Base-by-base conservation (phyloP, 1,139 yeast species). In the Protomyces arabidopsidicola region DNA sequence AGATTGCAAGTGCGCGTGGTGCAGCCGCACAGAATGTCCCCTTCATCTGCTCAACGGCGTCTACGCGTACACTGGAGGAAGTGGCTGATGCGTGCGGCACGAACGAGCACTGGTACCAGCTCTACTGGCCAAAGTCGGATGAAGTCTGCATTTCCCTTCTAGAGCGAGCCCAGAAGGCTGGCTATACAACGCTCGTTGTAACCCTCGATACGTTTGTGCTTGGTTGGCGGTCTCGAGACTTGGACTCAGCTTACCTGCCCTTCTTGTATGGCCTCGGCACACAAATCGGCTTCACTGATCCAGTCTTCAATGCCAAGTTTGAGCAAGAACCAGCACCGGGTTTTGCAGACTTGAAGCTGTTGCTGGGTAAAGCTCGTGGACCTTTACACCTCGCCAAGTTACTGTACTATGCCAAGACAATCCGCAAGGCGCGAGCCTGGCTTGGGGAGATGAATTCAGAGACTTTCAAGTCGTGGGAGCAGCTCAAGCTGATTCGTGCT, bases 211-310 rank as follows among this genome's bases (percentile, higher is more conserved):
- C 73, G 6, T 70, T 67, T 56, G 66, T 67, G 12, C 65, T 71
- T 10, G 73, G 73, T 14, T 71, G 71, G 72, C 66, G 73, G 31
- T 73, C 73, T 6, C 66, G 71, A 12, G 73, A 71, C 53, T 65
- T 71, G 36, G 70, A 71, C 56, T 69, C 68, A 34, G 69, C 66
- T 10, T 71, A 71, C 53, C 68, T 70, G 53, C 73, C 73, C 14
- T 71, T 71, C 54, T 50, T 71, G 35, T 69, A 70, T 63, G 68
- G 71, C 48, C 67, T 68, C 35, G 72, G 73, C 53, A 64, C 69
- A 18, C 72, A 70, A 10, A 66, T 71, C 24, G 73, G 73, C 45
- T 67, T 70, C 14, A 65, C 69, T 18, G 74, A 71, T 48, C 72
- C 73, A 24, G 71, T 66, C 14, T 71, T 69, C 53, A 64, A 66